These are phyloP conservation scores for Prunus fruticosa DNA, from an alignment of 306 rosid genomes.

Conservation along the genomic window DNA sequence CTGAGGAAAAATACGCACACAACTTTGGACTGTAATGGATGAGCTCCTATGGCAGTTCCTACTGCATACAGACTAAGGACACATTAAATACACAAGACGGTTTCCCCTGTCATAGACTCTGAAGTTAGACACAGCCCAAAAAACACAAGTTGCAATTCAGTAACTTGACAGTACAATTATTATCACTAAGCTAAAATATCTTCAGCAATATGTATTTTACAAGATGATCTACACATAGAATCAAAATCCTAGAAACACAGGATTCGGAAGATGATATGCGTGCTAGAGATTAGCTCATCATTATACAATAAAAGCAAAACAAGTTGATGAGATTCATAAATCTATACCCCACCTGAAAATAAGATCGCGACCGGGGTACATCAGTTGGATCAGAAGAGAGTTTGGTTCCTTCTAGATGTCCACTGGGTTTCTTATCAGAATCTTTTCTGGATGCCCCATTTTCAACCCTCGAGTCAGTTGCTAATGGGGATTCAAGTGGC, in stretches of 20 bases:
- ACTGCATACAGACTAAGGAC: not conserved
- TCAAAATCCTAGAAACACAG: not conserved
- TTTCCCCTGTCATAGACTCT: not conserved
- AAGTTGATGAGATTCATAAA: conserved; percentile 10
- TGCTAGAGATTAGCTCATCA: not conserved
- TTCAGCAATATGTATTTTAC: not conserved
- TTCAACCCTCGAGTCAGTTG: conserved; percentile 42
- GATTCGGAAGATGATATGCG: not conserved
- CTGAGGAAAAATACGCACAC: not conserved
- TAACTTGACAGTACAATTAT: not conserved
- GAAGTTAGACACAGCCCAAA: not conserved
- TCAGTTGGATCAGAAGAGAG: conserved; percentile 43
- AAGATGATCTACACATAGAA: not conserved
- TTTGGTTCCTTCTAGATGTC: conserved; percentile 37
- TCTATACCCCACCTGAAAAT: conserved; percentile 51
- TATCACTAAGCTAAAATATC: not conserved
- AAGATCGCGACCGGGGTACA: conserved; percentile 53
- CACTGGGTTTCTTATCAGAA: conserved; percentile 36
- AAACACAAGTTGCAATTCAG: not conserved
- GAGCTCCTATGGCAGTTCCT: not conserved
- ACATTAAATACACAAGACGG: not conserved
- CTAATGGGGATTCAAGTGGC: conserved; percentile 33
- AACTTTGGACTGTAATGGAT: not conserved
- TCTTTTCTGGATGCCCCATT: conserved; percentile 34
- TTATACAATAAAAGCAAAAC: not conserved